These are phyloP conservation scores for Aureobasidium zeae DNA, from an alignment of 2,329 filamentous ascomycete species.

Conservation along the genomic window DNA sequence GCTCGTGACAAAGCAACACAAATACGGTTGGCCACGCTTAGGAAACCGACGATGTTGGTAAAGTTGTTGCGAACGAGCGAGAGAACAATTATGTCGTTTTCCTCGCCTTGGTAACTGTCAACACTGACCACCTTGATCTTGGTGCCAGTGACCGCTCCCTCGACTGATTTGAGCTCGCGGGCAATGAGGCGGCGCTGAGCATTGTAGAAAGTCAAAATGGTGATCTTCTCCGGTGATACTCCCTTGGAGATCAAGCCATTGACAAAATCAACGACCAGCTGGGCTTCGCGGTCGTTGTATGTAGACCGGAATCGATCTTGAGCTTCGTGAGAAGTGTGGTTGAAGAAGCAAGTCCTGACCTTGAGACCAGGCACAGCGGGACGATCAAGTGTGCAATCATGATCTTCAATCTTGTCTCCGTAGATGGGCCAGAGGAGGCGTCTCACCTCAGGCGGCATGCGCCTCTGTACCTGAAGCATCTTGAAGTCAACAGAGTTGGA, in stretches of 20 bases:
- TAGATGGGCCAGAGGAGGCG: slow-evolving; percentile 55
- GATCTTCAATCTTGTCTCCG: slow-evolving; percentile 46
- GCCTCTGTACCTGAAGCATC: slow-evolving; percentile 58
- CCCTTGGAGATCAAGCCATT: slow-evolving; percentile 64
- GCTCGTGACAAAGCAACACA: slow-evolving; percentile 62
- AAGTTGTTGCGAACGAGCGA: slow-evolving; percentile 68
- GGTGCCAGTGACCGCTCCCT: background rate
- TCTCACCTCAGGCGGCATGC: slow-evolving; percentile 63
- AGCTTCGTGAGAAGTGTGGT: slow-evolving; percentile 56
- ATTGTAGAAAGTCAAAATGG: slow-evolving; percentile 79
- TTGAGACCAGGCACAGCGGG: slow-evolving; percentile 53
- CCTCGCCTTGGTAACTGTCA: slow-evolving; percentile 84
- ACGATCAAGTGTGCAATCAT: slow-evolving; percentile 38
- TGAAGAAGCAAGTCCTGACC: slow-evolving; percentile 52
- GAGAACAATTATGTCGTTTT: slow-evolving; percentile 74
- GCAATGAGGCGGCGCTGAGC: slow-evolving; percentile 64
- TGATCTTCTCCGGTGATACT: slow-evolving; percentile 52
- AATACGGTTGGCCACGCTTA: slow-evolving; percentile 54
- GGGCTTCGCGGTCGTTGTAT: slow-evolving; percentile 61
- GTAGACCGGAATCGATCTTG: slow-evolving; percentile 56
- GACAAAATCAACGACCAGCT: slow-evolving; percentile 66
- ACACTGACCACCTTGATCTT: slow-evolving; percentile 60
- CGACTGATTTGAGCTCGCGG: slow-evolving; percentile 32
- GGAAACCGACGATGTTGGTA: slow-evolving; percentile 57
- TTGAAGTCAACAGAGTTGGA: slow-evolving; percentile 53